These are phyloP conservation scores for Flagelloscypha sp. DNA, from an alignment of 768 basidiomycete species.

Conservation along the genomic window DNA sequence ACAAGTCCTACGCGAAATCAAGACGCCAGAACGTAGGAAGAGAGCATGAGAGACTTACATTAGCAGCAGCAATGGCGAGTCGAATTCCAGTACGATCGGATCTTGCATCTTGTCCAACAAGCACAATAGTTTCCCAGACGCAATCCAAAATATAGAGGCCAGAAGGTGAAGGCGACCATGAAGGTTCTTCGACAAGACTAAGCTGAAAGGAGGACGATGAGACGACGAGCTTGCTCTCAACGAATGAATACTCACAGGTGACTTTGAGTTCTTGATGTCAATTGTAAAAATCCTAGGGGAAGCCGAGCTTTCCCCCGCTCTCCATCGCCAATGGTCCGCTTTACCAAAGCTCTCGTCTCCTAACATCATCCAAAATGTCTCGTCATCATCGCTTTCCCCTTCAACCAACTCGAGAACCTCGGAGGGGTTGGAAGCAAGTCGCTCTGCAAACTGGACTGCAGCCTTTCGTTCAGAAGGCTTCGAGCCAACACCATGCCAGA, in stretches of 20 bases:
- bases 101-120: conserved; percentile 63
- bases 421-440: conserved; percentile 29
- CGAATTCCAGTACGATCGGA: conserved; percentile 50
- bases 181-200: conserved; percentile 26
- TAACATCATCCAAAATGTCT: conserved; percentile 83
- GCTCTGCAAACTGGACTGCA: conserved; percentile 52
- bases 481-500: conserved; percentile 79
- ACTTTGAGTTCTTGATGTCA: conserved; percentile 24
- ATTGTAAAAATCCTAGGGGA: conserved; percentile 59
- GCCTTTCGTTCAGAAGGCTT: conserved; percentile 48
- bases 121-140: conserved; percentile 70
- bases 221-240: conserved; percentile 2
- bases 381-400: conserved; percentile 51
- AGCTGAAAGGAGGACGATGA: conserved; percentile 32
- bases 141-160: conserved; percentile 68
- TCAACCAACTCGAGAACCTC: conserved; percentile 52
- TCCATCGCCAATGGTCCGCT: conserved; percentile 82
- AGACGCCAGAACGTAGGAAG: conserved; percentile 1
- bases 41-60: conserved; percentile 28
- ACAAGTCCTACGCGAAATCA: conserved; percentile 38
- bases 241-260: conserved; percentile 29
- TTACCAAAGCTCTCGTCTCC: conserved; percentile 70
- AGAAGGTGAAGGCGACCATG: conserved; percentile 26
- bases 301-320: conserved; percentile 26
- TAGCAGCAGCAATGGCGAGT: conserved; percentile 49